These are phyloP conservation scores for Sungouiozyma intestinalis DNA, from an alignment of 805 yeast genomes.

Conservation along the genomic window DNA sequence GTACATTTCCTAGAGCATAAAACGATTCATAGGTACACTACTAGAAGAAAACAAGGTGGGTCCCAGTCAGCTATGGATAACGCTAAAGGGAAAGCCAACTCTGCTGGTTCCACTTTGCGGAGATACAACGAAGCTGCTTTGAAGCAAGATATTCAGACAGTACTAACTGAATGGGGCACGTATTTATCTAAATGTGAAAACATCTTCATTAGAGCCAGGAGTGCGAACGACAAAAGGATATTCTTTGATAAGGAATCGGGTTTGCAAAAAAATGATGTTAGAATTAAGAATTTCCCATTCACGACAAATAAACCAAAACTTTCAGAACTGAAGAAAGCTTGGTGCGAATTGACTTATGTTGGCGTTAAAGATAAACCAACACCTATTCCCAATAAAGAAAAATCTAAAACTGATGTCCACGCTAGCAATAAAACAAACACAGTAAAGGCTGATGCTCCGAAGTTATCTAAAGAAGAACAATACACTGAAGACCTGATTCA, in stretches of 20 bases:
- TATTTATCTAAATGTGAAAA: slow-evolving; percentile 51
- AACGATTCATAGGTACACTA: slow-evolving; percentile 89
- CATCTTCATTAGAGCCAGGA: slow-evolving; percentile 75
- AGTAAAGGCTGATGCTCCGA: slow-evolving; percentile 9
- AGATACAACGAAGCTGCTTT: slow-evolving; percentile 83
- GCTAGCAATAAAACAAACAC: slow-evolving; percentile 2
- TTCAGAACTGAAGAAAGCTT: slow-evolving; percentile 68
- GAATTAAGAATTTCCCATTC: slow-evolving; percentile 72
- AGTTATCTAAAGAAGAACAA: slow-evolving; percentile 31
- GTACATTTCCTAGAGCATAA: slow-evolving; percentile 64
- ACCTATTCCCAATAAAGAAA: slow-evolving; percentile 27
- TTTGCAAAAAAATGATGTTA: slow-evolving; percentile 40
- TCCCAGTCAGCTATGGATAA: slow-evolving; percentile 88
- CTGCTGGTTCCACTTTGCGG: slow-evolving; percentile 88
- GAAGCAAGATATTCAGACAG: slow-evolving; percentile 61
- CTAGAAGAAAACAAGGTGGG: slow-evolving; percentile 96
- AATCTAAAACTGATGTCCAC: slow-evolving; percentile 5
- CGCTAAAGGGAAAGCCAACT: slow-evolving; percentile 88
- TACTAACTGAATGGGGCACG: slow-evolving; percentile 55
- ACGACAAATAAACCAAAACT: slow-evolving; percentile 83
- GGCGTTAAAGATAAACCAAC: slow-evolving; percentile 46
- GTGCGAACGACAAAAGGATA: slow-evolving; percentile 52
- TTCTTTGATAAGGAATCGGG: slow-evolving; percentile 49
- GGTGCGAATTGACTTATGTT: slow-evolving; percentile 67
- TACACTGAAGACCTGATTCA: slow-evolving; percentile 49